These are phyloP conservation scores for Rhododendron kiyosumense DNA, from an alignment of 148 eudicot genomes.

Conservation along the genomic window DNA sequence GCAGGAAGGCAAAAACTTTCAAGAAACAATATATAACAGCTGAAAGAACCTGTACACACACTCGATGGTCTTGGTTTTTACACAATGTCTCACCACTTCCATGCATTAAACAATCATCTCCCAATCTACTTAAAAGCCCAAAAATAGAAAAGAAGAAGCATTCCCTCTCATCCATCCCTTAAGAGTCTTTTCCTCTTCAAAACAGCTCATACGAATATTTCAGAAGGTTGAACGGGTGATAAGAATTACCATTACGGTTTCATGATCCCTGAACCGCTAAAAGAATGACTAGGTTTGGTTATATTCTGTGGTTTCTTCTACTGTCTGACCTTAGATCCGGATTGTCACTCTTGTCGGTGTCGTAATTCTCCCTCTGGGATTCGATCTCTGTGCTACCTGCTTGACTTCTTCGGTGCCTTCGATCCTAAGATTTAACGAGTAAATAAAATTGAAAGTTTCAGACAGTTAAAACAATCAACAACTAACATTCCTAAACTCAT, in stretches of 20 bases:
- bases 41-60: conserved; percentile 11
- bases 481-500: neutral
- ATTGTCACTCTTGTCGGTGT: conserved; percentile 78
- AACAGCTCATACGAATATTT: neutral
- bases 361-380: conserved; percentile 46
- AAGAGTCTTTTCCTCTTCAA: neutral
- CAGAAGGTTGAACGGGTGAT: neutral
- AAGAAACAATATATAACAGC: neutral
- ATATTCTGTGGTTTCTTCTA: conserved; percentile 31
- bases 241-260: neutral
- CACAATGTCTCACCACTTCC: conserved; percentile 3
- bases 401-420: conserved; percentile 60
- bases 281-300: conserved; percentile 9
- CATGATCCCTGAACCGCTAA: neutral
- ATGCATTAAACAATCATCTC: conserved; percentile 10
- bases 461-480: neutral
- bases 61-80: neutral
- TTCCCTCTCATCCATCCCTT: neutral
- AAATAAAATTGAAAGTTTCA: neutral
- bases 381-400: conserved; percentile 54
- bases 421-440: conserved; percentile 43
- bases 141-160: neutral
- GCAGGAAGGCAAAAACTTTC: neutral
- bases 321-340: conserved; percentile 69
- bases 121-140: neutral